These are phyloP conservation scores for Colletotrichum zoysiae DNA, from an alignment of 2,329 filamentous ascomycete genomes.

Conservation along the genomic window DNA sequence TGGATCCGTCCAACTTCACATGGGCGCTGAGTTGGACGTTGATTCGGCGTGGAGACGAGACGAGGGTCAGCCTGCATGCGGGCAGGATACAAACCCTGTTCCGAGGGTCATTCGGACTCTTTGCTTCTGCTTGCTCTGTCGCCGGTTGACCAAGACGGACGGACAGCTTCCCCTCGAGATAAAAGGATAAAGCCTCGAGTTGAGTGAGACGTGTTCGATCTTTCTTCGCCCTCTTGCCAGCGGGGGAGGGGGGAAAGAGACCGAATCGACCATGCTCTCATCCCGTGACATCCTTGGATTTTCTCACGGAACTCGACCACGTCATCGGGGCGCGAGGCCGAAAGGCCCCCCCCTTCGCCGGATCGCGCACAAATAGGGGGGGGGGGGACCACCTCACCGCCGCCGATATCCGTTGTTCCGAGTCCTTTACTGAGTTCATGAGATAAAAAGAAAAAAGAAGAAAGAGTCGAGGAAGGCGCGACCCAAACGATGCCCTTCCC, in stretches of 20 bases:
- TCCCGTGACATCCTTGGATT: constrained; percentile 5
- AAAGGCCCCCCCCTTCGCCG: not conserved
- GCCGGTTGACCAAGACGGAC: not conserved
- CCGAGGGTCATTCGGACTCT: constrained; percentile 21
- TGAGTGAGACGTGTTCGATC: not conserved
- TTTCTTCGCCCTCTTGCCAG: constrained; percentile 7
- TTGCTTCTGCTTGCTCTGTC: not conserved
- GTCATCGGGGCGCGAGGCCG: constrained; percentile 11
- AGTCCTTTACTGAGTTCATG: not conserved
- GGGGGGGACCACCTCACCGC: not conserved
- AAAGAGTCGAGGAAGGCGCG: not conserved
- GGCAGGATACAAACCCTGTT: constrained; percentile 24
- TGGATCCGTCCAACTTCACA: constrained; percentile 19
- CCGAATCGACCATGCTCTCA: not conserved
- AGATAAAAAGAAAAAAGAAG: not conserved
- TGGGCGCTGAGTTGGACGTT: not conserved
- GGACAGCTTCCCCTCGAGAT: too few relatives aligned
- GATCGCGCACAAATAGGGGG: not conserved
- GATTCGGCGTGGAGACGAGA: not conserved
- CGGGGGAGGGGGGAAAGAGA: not conserved
- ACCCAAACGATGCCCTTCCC: constrained; percentile 48
- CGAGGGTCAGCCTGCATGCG: constrained; percentile 12
- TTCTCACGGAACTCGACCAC: constrained; percentile 1
- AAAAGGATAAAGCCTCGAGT: not conserved
- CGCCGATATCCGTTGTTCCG: not conserved